Evolutionary conservation across 2,329 filamentous ascomycete species (phyloP).

Genomic region (Aspergillus ibericus): DNA sequence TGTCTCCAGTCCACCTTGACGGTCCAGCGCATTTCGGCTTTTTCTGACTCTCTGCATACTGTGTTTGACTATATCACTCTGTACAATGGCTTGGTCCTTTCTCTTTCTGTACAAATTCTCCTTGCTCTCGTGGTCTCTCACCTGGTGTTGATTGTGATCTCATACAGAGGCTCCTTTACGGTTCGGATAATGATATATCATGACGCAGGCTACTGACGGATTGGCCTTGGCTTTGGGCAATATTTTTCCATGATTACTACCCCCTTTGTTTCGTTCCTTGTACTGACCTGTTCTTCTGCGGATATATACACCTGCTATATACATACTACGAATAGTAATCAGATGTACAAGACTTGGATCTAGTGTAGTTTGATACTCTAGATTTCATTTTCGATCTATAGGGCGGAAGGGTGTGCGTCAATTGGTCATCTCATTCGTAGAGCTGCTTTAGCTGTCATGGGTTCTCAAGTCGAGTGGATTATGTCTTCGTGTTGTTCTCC

Average conservation of each 20-base stretch:
- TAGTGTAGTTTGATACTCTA: too few relatives aligned
- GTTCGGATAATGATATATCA: slow-evolving; percentile 21
- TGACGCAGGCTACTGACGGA: slow-evolving; percentile 18
- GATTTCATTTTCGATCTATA: background rate
- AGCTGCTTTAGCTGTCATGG: background rate
- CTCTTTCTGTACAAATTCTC: slow-evolving; percentile 15
- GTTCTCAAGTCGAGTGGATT: background rate
- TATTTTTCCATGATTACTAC: slow-evolving; percentile 10
- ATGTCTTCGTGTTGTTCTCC: slow-evolving; percentile 17
- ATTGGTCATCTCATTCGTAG: slow-evolving; percentile 2
- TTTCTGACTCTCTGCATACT: background rate
- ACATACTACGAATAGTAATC: slow-evolving; percentile 1
- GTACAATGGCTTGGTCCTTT: slow-evolving; percentile 16
- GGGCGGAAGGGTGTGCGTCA: background rate
- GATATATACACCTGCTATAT: slow-evolving; percentile 15
- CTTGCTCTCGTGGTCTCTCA: slow-evolving; percentile 3
- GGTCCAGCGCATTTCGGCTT: slow-evolving; percentile 4
- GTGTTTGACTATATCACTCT: slow-evolving; percentile 15
- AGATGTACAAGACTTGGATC: background rate
- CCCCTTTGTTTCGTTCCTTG: slow-evolving; percentile 9
- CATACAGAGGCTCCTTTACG: slow-evolving; percentile 7
- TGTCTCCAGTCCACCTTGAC: slow-evolving; percentile 9
- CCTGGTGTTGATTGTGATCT: slow-evolving; percentile 5
- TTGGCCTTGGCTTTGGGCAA: slow-evolving; percentile 8
- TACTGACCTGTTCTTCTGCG: slow-evolving; percentile 9